phyloP scores from a whole-genome alignment of 768 basidiomycete genomes.

The Mycena crocata region DNA sequence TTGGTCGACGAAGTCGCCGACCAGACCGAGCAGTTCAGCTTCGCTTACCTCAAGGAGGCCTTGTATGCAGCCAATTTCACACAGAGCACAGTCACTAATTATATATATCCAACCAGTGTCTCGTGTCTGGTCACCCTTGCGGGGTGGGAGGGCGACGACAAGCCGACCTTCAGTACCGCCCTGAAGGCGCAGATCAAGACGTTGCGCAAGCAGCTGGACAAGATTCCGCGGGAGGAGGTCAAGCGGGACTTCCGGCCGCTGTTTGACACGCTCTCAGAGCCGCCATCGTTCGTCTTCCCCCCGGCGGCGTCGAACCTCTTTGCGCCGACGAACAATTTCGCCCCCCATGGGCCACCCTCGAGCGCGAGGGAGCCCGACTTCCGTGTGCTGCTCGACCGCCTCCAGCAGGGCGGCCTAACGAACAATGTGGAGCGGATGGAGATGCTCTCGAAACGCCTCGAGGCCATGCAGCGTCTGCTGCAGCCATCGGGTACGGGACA shows the following conservation, averaged over 20 bases:
- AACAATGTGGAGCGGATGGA: not conserved
- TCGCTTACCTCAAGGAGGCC: slow-evolving; percentile 90
- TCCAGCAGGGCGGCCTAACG: not conserved
- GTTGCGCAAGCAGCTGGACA: slow-evolving; percentile 76
- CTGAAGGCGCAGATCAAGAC: slow-evolving; percentile 69
- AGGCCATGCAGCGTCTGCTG: no score
- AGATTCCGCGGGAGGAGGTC: slow-evolving; percentile 29
- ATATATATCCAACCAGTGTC: slow-evolving; percentile 60
- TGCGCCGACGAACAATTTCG: no score
- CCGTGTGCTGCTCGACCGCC: slow-evolving; percentile 26
- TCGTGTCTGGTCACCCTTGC: slow-evolving; percentile 78
- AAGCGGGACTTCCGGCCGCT: slow-evolving; percentile 28
- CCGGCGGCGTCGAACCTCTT: not conserved
- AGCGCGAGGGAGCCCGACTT: slow-evolving; percentile 22
- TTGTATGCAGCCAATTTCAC: slow-evolving; percentile 68
- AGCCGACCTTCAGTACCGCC: slow-evolving; percentile 60
- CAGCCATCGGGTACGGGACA: not conserved
- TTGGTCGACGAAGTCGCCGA: slow-evolving; percentile 71
- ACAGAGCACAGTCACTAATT: slow-evolving; percentile 3
- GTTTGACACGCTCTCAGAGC: slow-evolving; percentile 16
- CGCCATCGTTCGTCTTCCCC: slow-evolving; percentile 6
- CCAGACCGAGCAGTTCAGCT: slow-evolving; percentile 77
- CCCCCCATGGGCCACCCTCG: not conserved
- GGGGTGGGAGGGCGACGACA: slow-evolving; percentile 59
- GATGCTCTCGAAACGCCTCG: not conserved